A percentile compares a stretch with the other conserved stretches of the same genome.
phyloP scores from a whole-genome alignment of 495 filamentous ascomycete species.

The Talaromyces proteolyticus region DNA sequence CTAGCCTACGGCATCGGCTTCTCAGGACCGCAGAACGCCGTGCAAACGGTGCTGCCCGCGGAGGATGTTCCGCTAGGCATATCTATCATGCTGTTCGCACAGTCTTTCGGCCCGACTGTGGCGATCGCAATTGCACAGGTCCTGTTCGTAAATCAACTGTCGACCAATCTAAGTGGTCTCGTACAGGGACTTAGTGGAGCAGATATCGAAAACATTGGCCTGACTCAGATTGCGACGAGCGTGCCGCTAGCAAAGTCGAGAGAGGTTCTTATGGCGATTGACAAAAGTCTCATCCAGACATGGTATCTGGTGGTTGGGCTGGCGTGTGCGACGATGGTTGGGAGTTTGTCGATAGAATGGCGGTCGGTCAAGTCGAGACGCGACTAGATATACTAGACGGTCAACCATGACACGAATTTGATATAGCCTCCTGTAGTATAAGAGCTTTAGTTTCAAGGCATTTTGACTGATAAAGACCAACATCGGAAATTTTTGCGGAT shows the following conservation, averaged over 20 bases:
- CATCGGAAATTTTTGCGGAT: too few relatives aligned
- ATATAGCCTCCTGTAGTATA: too few relatives aligned
- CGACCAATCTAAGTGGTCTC: slow-evolving; percentile 28
- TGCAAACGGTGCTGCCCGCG: slow-evolving; percentile 48
- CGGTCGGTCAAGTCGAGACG: slow-evolving; percentile 41
- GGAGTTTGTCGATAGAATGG: slow-evolving; percentile 52
- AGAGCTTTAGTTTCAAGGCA: too few relatives aligned
- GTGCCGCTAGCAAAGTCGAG: slow-evolving; percentile 23
- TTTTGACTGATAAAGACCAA: too few relatives aligned
- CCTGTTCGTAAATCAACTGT: slow-evolving; percentile 46
- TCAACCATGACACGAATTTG: too few relatives aligned
- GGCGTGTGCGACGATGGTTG: slow-evolving; percentile 41
- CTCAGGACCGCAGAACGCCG: slow-evolving; percentile 53
- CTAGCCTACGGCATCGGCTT: slow-evolving; percentile 59
- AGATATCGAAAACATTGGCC: slow-evolving; percentile 39
- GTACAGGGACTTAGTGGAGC: slow-evolving; percentile 26
- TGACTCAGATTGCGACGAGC: slow-evolving; percentile 21
- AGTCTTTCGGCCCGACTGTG: slow-evolving; percentile 54
- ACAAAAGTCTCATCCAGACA: slow-evolving; percentile 16
- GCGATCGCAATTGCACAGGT: slow-evolving; percentile 50
- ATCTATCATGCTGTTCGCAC: slow-evolving; percentile 54
- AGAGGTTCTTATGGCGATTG: slow-evolving; percentile 41
- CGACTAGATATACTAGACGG: too few relatives aligned
- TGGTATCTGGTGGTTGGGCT: slow-evolving; percentile 22
- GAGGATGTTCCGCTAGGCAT: slow-evolving; percentile 50